These are phyloP conservation scores for Bullera alba DNA, from an alignment of 768 basidiomycete species.

Conservation along the genomic window DNA sequence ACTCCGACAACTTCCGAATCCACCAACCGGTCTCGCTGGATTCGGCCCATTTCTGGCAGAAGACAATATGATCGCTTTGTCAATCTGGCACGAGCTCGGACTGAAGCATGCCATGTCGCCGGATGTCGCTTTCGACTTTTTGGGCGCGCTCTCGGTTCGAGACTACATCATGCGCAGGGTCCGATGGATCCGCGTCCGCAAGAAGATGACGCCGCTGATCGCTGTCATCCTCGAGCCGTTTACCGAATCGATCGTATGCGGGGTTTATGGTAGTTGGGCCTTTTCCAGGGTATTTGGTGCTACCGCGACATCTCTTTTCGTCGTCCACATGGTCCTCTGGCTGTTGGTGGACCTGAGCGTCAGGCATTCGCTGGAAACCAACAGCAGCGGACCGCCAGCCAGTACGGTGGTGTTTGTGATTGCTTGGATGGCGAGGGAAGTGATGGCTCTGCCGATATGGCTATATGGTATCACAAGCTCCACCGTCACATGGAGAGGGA, in stretches of 20 bases:
- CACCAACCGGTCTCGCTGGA: constrained; percentile 59
- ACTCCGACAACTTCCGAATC: constrained; percentile 27
- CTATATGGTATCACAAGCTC: constrained; percentile 70
- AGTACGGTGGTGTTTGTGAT: constrained; percentile 58
- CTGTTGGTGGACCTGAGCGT: constrained; percentile 74
- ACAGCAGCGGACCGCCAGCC: constrained; percentile 41
- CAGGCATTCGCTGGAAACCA: constrained; percentile 67
- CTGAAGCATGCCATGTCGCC: constrained; percentile 81
- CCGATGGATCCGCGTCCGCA: constrained; percentile 94
- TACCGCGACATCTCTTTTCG: constrained; percentile 49
- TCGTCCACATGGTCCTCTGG: constrained; percentile 57
- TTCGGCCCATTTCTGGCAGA: constrained; percentile 90
- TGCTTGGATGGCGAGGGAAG: constrained; percentile 75
- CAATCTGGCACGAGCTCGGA: constrained; percentile 88
- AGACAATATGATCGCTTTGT: constrained; percentile 92
- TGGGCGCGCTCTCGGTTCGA: constrained; percentile 75
- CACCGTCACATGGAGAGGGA: constrained; percentile 82
- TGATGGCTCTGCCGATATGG: constrained; percentile 83
- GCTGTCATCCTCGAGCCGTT: constrained; percentile 88
- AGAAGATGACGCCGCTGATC: constrained; percentile 71
- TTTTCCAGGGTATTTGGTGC: constrained; percentile 47
- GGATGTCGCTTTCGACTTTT: constrained; percentile 80
- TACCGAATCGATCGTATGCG: constrained; percentile 74
- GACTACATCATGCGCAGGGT: constrained; percentile 85
- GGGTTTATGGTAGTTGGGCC: constrained; percentile 59